Evolutionary conservation across 257 asterid species (phyloP), one percentile per base, ranked within the genome.

Genomic region (Catharanthus roseus): DNA sequence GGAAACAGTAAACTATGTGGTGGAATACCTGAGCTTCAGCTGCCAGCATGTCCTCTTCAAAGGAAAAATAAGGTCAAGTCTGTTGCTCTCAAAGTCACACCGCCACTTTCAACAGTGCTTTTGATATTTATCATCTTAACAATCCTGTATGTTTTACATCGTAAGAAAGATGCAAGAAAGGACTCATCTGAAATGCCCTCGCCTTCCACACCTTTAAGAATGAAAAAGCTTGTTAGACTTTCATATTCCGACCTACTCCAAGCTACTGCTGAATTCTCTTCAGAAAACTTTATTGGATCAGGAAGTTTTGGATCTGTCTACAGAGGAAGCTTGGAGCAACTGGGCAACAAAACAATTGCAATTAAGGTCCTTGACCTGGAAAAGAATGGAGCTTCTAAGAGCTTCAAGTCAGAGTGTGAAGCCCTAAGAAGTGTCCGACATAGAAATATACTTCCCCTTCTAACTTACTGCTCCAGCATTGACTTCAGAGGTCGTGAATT

Each of bases 1-100:
- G 77, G 75, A 67, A 80, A 77, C 26, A 34, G 19, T 57, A 77
- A 77, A 7, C 77, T 80, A 39, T 76, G 81, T 76, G 81, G 81
- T 45, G 81, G 78, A 28, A 33, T 58, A n/a, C 69, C 64, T 18
- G 64, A 58, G 34, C 26, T 80, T 31, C 39, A 70, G 42, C 66
- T 77, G 6, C 81, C 72, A 5, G 13, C 42, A 38, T 77, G 81
- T 50, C 23, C 64, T 58, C 33, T 1, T 38, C 10, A 44, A 44
- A 10, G 50, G 50, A 64, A 71, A 76, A 78, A 55, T 70, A 45
- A 11, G 33, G 67, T 3, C 42, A 72, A 15, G n/a, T 19, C 31
- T 23, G 31, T 24, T 10, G 29, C 36, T 8, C 54, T 55, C 12
- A 39, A 28, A 47, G 54, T 69, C 12, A 63, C 24, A 29, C 45